Evolutionary conservation across 768 basidiomycete species (phyloP).

Genomic region (Leccinum broughii): DNA sequence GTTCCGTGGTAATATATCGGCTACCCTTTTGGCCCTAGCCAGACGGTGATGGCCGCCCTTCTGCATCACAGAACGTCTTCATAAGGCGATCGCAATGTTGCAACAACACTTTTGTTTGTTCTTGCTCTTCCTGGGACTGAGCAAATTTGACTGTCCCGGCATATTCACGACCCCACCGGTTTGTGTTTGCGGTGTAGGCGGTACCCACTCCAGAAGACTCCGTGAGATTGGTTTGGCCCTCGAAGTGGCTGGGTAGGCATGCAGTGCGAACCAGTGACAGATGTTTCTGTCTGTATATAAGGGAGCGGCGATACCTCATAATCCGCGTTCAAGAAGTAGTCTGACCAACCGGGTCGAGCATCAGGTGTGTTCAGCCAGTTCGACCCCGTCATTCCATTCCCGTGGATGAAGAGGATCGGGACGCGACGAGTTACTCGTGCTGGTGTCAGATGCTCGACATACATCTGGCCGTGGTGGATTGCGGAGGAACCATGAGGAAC

Average conservation of each 20-base stretch:
- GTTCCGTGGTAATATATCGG: neutral
- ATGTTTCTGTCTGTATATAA: conserved; percentile 27
- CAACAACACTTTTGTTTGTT: conserved; percentile 48
- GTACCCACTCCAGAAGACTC: conserved; percentile 26
- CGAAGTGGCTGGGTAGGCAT: conserved; percentile 42
- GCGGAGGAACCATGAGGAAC: conserved; percentile 34
- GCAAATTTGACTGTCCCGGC: conserved; percentile 51
- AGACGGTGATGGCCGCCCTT: conserved; percentile 29
- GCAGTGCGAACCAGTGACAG: conserved; percentile 59
- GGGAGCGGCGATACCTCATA: conserved; percentile 41
- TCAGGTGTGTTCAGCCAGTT: conserved; percentile 56
- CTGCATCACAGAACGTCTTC: conserved; percentile 33
- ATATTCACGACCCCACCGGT: conserved; percentile 54
- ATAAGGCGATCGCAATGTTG: conserved; percentile 59
- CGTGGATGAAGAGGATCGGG: conserved; percentile 51
- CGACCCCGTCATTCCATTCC: conserved; percentile 53
- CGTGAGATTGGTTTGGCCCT: conserved; percentile 10
- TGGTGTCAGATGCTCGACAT: conserved; percentile 52
- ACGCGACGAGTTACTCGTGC: conserved; percentile 36
- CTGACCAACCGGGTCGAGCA: conserved; percentile 56
- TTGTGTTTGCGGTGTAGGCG: conserved; percentile 56
- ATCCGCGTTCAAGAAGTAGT: conserved; percentile 50
- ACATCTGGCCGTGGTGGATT: conserved; percentile 48
- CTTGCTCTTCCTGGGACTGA: conserved; percentile 51
- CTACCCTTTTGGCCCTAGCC: conserved; percentile 6